Evolutionary conservation across 169 alveolate species (phyloP).

Genomic region (Eimeria maxima): DNA sequence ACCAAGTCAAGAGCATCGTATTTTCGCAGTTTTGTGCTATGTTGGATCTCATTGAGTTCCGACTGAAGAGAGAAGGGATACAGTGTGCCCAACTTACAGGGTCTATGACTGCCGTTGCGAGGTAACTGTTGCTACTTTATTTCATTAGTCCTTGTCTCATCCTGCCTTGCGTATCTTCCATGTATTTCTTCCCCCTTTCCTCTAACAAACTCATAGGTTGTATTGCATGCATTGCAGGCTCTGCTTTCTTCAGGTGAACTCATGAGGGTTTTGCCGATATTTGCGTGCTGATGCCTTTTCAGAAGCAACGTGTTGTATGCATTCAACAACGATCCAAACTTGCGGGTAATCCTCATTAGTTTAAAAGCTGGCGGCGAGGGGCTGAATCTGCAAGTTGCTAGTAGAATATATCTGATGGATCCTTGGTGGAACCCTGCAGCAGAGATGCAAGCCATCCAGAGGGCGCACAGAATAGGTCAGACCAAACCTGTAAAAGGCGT

Average conservation of each 20-base stretch:
- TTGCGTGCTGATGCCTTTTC: conserved; percentile 41
- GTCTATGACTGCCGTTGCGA: conserved; percentile 88
- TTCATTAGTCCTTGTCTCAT: neutral
- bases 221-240: neutral
- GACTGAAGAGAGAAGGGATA: conserved; percentile 90
- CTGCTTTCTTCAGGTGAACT: neutral
- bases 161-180: neutral
- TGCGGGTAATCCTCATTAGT: conserved; percentile 93
- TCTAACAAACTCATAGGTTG: neutral
- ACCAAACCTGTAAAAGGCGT: conserved; percentile 95
- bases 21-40: conserved; percentile 94
- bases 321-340: conserved; percentile 91
- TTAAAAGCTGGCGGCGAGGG: conserved; percentile 99
- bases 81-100: conserved; percentile 91
- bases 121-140: conserved; percentile 50
- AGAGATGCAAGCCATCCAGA: conserved; percentile 98
- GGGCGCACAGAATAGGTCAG: conserved; percentile 99
- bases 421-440: conserved; percentile 99
- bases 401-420: conserved; percentile 97
- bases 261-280: neutral
- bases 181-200: neutral
- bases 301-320: conserved; percentile 91
- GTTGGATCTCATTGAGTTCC: conserved; percentile 92
- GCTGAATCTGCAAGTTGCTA: conserved; percentile 98
- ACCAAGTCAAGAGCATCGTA: conserved; percentile 90